Evolutionary conservation across 176 grass and related monocot species (phyloP), one percentile per base, ranked within the genome.

Genomic region (Oryza longistaminata): DNA sequence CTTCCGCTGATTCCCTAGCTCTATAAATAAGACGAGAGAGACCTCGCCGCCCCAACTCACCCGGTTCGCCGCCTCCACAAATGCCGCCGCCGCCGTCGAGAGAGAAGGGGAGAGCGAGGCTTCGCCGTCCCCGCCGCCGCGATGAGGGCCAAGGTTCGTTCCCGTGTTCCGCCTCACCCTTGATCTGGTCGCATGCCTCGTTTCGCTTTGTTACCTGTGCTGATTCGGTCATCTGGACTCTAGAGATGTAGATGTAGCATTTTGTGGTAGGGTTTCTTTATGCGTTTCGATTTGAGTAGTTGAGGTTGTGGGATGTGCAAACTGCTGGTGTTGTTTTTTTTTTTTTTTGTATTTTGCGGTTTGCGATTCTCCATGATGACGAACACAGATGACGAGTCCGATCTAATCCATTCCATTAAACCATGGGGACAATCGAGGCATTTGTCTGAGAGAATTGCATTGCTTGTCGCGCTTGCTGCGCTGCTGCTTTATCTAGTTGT

Each of bases 341-440:
- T n/a, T n/a, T n/a, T n/a, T n/a, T n/a, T n/a, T n/a, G n/a, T 68
- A 8, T 21, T 40, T 2, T 1, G 34, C 0, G 1, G 9, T 0
- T 6, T 6, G 53, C 2, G 0, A 62, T 84, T 84, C 71, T 84
- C 82, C 1, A 44, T 75, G 71, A 87, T 84, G 89, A 90, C 7
- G 3, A 87, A 83, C 25, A 90, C 74, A 87, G 85, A 90, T 90
- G 89, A 90, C 89, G 85, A 90, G 89, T 87, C 89, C 64, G 85
- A 90, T 64, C 40, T 70, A 91, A 84, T 91, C 89, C 89, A 91
- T 91, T 87, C 89, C 48, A 68, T 86, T 61, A 73, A 79, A 80
- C 81, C 81, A 80, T 91, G 85, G 71, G 81, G 89, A 87, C 89
- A 91, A 87, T 37, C 76, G 85, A 91, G 89, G 89, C 89, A 91